phyloP scores from a whole-genome alignment of 1,284 basidiomycete species.

The Sanghuangporus baumii region DNA sequence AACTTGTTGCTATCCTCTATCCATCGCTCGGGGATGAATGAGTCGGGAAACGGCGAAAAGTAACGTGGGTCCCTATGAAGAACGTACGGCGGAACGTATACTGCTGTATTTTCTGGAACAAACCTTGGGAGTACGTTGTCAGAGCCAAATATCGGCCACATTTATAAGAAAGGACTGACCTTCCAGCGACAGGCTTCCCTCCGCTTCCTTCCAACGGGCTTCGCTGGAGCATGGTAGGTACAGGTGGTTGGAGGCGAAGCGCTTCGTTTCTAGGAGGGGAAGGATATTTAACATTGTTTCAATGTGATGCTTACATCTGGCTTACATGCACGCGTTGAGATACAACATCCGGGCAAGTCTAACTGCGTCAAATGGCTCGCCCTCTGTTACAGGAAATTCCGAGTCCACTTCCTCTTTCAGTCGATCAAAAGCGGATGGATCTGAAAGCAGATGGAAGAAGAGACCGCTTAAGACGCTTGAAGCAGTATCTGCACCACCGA shows the following conservation, averaged over 20 bases:
- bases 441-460: slow-evolving; percentile 28
- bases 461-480: slow-evolving; percentile 28
- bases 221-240: slow-evolving; percentile 9
- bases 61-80: slow-evolving; percentile 37
- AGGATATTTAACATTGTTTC: not conserved
- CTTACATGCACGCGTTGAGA: slow-evolving; percentile 31
- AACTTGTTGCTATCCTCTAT: slow-evolving; percentile 19
- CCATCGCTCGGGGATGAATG: slow-evolving; percentile 40
- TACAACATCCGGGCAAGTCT: slow-evolving; percentile 26
- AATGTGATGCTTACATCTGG: not conserved
- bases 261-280: slow-evolving; percentile 3
- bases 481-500: slow-evolving; percentile 33
- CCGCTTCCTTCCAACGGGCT: slow-evolving; percentile 3
- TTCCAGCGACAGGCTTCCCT: slow-evolving; percentile 4
- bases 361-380: slow-evolving; percentile 16
- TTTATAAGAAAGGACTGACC: not conserved
- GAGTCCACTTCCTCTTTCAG: slow-evolving; percentile 28
- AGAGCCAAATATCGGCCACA: not conserved
- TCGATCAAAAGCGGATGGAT: slow-evolving; percentile 25
- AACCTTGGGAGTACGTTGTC: slow-evolving; percentile 28
- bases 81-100: slow-evolving; percentile 42
- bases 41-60: slow-evolving; percentile 34
- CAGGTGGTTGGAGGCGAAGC: slow-evolving; percentile 9
- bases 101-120: slow-evolving; percentile 43
- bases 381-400: slow-evolving; percentile 18